A percentile compares a stretch with the other conserved stretches of the same genome.
phyloP scores from a whole-genome alignment of 306 rosid genomes.

The Inga leiocalycina region DNA sequence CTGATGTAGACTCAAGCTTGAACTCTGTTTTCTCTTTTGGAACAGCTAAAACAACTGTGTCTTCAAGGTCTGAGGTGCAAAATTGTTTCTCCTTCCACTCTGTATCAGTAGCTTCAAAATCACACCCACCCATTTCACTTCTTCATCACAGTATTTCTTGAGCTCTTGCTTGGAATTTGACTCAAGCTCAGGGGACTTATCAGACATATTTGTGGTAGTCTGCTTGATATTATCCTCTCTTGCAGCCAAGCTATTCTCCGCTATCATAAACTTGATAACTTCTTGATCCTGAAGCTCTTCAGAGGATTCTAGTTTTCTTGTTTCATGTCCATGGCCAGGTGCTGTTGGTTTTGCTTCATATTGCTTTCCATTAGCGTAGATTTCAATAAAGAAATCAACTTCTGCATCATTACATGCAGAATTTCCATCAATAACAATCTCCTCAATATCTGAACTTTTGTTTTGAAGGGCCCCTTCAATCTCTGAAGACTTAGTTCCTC shows the following conservation, averaged over 20 bases:
- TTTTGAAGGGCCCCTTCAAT: slow-evolving; percentile 40
- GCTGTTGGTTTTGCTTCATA: slow-evolving; percentile 25
- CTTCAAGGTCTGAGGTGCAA: slow-evolving; percentile 36
- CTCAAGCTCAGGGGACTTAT: slow-evolving; percentile 38
- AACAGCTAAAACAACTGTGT: slow-evolving; percentile 34
- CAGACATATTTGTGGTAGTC: slow-evolving; percentile 28
- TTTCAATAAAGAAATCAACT: slow-evolving; percentile 45
- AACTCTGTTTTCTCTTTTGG: slow-evolving; percentile 30
- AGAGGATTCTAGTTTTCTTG: slow-evolving; percentile 4
- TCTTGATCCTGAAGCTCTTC: slow-evolving; percentile 31
- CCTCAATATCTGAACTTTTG: slow-evolving; percentile 31
- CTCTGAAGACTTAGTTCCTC: slow-evolving; percentile 42
- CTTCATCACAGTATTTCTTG: slow-evolving; percentile 17
- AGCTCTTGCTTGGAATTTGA: slow-evolving; percentile 40
- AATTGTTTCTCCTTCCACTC: slow-evolving; percentile 57
- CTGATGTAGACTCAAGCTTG: slow-evolving; percentile 30
- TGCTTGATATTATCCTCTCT: slow-evolving; percentile 21
- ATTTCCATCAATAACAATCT: slow-evolving; percentile 31
- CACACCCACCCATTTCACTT: slow-evolving; percentile 35
- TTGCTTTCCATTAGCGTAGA: slow-evolving; percentile 41
- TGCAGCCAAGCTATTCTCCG: slow-evolving; percentile 22
- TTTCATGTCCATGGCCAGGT: slow-evolving; percentile 6
- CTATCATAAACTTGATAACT: slow-evolving; percentile 22
- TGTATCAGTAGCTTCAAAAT: slow-evolving; percentile 42
- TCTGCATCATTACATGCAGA: slow-evolving; percentile 37